Evolutionary conservation across 139 green algal genomes (phyloP).

Genomic region (Tetradesmus lagerheimii): DNA sequence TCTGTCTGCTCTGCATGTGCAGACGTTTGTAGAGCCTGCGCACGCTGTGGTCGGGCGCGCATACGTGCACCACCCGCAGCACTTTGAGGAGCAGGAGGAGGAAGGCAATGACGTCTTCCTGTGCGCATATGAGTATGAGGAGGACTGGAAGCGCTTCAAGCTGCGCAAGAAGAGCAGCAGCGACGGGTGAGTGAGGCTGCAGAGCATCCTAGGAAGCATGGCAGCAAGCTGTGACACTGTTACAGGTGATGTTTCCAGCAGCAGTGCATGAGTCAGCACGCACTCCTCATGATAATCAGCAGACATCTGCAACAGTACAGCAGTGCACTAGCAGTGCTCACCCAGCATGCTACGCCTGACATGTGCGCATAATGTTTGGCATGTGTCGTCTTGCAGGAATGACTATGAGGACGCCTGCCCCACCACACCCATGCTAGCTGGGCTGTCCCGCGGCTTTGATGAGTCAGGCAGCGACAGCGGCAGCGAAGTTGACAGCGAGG

Average conservation of each 20-base stretch:
- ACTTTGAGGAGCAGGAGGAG: constrained; percentile 44
- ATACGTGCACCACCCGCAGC: constrained; percentile 51
- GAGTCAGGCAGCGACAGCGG: constrained; percentile 2
- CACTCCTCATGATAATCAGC: too few relatives aligned
- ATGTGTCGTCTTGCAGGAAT: constrained; percentile 18
- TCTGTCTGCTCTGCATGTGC: neutral
- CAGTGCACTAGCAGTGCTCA: too few relatives aligned
- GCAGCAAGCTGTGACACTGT: too few relatives aligned
- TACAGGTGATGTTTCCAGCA: too few relatives aligned
- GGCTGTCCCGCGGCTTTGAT: neutral
- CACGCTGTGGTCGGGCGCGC: constrained; percentile 43
- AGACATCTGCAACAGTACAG: too few relatives aligned
- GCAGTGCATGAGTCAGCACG: too few relatives aligned
- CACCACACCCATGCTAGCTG: neutral
- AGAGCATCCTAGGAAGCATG: neutral
- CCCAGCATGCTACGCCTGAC: too few relatives aligned
- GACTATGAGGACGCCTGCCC: constrained; percentile 30
- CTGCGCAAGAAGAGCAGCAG: neutral
- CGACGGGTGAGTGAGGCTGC: neutral
- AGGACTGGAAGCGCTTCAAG: constrained; percentile 34
- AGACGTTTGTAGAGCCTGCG: constrained; percentile 28
- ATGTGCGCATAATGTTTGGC: too few relatives aligned
- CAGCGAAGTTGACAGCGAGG: constrained; percentile 2
- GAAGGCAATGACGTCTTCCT: constrained; percentile 87
- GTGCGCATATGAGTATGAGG: constrained; percentile 86